phyloP scores from a whole-genome alignment of 257 asterid genomes.

The Coffea eugenioides region DNA sequence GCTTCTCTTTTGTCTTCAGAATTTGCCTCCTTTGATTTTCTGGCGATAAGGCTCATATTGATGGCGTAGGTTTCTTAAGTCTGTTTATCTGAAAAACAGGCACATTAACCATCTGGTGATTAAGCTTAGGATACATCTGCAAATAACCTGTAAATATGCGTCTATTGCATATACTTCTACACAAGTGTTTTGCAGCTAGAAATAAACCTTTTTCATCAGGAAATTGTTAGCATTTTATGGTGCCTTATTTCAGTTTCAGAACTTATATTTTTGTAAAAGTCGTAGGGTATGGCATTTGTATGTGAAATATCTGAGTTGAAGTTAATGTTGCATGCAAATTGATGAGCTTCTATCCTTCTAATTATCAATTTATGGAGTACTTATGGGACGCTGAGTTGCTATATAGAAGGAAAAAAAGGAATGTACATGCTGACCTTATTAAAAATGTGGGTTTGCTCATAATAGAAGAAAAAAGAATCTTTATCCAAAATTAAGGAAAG shows the following conservation, averaged over 20 bases:
- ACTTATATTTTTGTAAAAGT: background rate
- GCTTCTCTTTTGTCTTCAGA: background rate
- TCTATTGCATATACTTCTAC: background rate
- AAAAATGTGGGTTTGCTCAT: background rate
- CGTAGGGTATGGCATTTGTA: background rate
- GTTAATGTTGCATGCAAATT: background rate
- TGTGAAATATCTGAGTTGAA: background rate
- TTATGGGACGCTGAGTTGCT: background rate
- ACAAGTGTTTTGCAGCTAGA: background rate
- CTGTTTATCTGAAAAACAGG: background rate
- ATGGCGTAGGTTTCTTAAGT: too few relatives aligned
- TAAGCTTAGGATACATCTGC: background rate
- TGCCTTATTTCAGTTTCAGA: background rate
- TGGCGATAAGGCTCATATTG: too few relatives aligned
- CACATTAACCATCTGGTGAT: background rate
- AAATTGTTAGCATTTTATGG: background rate
- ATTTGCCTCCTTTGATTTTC: background rate
- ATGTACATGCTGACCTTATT: background rate
- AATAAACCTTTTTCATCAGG: background rate
- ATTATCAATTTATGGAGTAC: background rate
- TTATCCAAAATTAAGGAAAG: too few relatives aligned
- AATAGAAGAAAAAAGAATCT: background rate
- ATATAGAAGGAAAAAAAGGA: background rate
- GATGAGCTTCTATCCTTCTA: background rate
- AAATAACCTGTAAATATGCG: background rate